phyloP scores from a whole-genome alignment of 768 basidiomycete genomes.

The Suillus clintonianus region DNA sequence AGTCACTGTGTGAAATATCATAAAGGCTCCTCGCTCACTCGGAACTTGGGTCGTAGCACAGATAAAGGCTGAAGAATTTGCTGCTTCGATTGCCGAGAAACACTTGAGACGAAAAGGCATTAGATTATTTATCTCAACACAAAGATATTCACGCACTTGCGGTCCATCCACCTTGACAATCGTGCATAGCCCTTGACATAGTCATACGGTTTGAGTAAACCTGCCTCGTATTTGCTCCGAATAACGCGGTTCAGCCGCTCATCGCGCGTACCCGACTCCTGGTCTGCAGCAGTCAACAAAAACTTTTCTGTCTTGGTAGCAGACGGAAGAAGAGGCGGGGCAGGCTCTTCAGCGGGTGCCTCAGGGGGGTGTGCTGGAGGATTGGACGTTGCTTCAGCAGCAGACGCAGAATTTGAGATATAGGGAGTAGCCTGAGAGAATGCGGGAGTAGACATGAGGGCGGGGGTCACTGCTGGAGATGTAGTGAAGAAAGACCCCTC shows the following conservation, averaged over 20 bases:
- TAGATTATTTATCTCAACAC: background rate
- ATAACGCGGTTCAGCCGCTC: slow-evolving; percentile 91
- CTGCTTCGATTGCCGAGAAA: slow-evolving; percentile 88
- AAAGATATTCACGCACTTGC: slow-evolving; percentile 57
- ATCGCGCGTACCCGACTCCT: slow-evolving; percentile 86
- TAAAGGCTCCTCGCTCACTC: slow-evolving; percentile 45
- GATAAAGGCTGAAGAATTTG: slow-evolving; percentile 90
- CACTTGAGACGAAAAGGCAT: slow-evolving; percentile 43
- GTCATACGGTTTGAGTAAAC: slow-evolving; percentile 91
- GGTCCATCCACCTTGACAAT: slow-evolving; percentile 92
- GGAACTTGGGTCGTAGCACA: slow-evolving; percentile 81
- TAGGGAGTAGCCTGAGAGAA: slow-evolving; percentile 20
- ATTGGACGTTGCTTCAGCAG: slow-evolving; percentile 23
- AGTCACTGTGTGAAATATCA: background rate
- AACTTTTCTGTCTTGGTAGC: slow-evolving; percentile 86
- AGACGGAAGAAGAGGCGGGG: slow-evolving; percentile 61
- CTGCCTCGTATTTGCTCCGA: slow-evolving; percentile 95
- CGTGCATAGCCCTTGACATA: slow-evolving; percentile 95
- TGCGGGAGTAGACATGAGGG: slow-evolving; percentile 47
- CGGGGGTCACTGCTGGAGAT: slow-evolving; percentile 53
- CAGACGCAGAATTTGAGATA: slow-evolving; percentile 12
- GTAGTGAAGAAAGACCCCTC: slow-evolving; percentile 77
- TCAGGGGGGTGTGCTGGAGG: slow-evolving; percentile 22
- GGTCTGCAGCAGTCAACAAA: slow-evolving; percentile 92
- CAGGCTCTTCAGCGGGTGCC: slow-evolving; percentile 39